Base-by-base conservation (phyloP, 1,284 basidiomycete species). In the Wolfiporia cocos region DNA sequence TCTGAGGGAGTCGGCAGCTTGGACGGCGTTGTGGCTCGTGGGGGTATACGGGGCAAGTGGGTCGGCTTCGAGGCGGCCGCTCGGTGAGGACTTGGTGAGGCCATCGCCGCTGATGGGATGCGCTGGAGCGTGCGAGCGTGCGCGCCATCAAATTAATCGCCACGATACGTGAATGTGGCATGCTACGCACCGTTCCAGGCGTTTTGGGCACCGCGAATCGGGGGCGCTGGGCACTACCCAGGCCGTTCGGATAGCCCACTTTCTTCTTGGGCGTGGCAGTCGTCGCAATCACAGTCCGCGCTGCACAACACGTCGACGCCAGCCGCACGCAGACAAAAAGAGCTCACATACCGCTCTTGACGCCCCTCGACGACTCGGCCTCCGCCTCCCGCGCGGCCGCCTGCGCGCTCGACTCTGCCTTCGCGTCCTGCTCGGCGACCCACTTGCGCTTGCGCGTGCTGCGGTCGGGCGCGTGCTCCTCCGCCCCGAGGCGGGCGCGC, bases 371-470 rank as follows among this genome's bases (percentile, higher is more conserved):
- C 11, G 68, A 61, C 37, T 78, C 73, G 11, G 49, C 58, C 39
- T 61, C 62, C 43, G 53, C 61, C 34, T 19, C 29, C n/a, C 51
- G 51, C 34, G 50, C 36, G 7, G 41, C 42, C n/a, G 51, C 53
- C 19, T 43, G 61, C 37, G 34, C 49, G 22, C 30, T 49, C 7
- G 64, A 63, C 26, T 67, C 59, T 45, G 38, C 11, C 41, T 49
- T 54, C 28, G 58, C 59, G 53, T 84, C 80, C 51, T 76, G 74
- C 36, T 73, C 72, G 19, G 73, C 77, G 4, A 76, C 71, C 80
- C 81, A 85, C 58, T 87, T 87, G 48, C 85, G 66, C 61, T 87
- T 89, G 50, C 79, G 71, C 39, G 78, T 78, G 37, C 68, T 74
- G 49, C 74, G 70, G 50, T 86, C 82, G 41, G 86, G 76, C 45